phyloP scores from a whole-genome alignment of 768 basidiomycete species.

The Albatrellus ellisii region DNA sequence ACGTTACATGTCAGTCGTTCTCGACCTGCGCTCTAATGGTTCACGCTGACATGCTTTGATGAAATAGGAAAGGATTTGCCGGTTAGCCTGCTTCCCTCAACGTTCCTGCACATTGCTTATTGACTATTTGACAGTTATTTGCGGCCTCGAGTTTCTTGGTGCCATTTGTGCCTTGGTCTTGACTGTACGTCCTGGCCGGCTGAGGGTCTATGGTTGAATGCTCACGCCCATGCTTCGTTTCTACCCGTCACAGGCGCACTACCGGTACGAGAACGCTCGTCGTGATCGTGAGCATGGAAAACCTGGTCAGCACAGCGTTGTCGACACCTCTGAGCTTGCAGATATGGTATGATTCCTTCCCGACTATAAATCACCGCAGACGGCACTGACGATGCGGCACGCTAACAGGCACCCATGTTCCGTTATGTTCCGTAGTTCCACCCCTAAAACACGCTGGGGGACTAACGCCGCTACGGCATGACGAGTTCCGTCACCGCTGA shows the following conservation, averaged over 20 bases:
- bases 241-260: constrained; percentile 34
- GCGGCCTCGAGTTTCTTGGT: constrained; percentile 42
- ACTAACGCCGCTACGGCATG: too few species aligned
- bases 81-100: neutral
- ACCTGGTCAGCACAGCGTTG: constrained; percentile 30
- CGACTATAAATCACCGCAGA: neutral
- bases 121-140: constrained; percentile 24
- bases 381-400: neutral
- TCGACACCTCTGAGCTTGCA: constrained; percentile 52
- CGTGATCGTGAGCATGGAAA: constrained; percentile 42
- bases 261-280: constrained; percentile 44
- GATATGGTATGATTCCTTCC: constrained; percentile 35
- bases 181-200: constrained; percentile 23
- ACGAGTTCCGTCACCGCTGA: too few species aligned
- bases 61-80: neutral
- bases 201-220: neutral
- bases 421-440: constrained; percentile 35
- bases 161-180: constrained; percentile 38
- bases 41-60: neutral
- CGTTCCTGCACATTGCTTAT: constrained; percentile 1
- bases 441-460: too few species aligned
- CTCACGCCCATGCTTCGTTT: neutral
- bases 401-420: constrained; percentile 41
- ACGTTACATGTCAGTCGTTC: constrained; percentile 39
- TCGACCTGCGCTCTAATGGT: neutral